Conservation (phyloP, 345 rosid species). For the Citrus glauca region DNA sequence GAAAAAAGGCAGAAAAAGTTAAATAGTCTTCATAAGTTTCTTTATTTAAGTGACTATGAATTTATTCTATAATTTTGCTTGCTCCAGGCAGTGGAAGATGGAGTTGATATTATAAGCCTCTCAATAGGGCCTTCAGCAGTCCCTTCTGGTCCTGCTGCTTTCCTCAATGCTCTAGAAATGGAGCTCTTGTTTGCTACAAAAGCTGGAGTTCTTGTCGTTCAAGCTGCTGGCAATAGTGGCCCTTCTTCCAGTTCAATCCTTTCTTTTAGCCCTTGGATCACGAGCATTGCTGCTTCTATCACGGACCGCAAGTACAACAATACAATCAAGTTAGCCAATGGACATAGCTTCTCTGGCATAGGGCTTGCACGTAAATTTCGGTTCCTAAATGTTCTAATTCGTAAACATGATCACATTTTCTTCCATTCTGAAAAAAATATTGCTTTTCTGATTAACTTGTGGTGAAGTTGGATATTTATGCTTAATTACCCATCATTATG, state of each 20-base stretch:
- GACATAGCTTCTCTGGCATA: slow-evolving; percentile 32
- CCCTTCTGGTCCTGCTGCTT: slow-evolving; percentile 44
- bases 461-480: not conserved
- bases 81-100: slow-evolving; percentile 47
- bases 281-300: slow-evolving; percentile 42
- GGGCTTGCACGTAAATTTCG: slow-evolving; percentile 40
- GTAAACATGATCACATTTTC: not conserved
- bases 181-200: slow-evolving; percentile 43
- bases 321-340: slow-evolving; percentile 32
- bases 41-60: not conserved
- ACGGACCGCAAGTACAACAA: slow-evolving; percentile 42
- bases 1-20: not conserved
- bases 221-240: slow-evolving; percentile 51
- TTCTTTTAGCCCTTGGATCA: slow-evolving; percentile 54
- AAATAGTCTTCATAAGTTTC: not conserved
- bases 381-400: not conserved
- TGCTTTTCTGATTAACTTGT: not conserved
- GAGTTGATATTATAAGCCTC: slow-evolving; percentile 42
- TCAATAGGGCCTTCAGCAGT: slow-evolving; percentile 40
- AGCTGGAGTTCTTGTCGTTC: slow-evolving; percentile 47
- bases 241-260: slow-evolving; percentile 45
- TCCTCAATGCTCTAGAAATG: slow-evolving; percentile 40
- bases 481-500: not conserved
- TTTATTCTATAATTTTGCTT: not conserved
- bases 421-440: not conserved